Percentiles rank a stretch among this genome's conserved stretches.
Conservation (phyloP, 2,329 filamentous ascomycete genomes). For the Fusarium sp. region DNA sequence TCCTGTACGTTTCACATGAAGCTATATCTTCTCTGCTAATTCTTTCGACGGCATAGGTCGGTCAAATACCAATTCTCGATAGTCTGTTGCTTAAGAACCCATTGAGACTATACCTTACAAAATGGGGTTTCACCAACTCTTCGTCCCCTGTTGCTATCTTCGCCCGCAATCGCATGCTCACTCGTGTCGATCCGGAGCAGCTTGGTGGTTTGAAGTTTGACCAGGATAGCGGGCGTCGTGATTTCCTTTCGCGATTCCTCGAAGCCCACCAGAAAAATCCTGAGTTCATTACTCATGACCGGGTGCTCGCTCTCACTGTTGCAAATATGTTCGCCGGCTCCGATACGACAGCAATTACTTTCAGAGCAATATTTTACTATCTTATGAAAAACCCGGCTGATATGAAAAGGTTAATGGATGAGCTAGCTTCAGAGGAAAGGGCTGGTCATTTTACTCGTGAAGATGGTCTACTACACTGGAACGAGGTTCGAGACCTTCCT, state of each 20-base stretch:
- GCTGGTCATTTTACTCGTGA: conserved; percentile 64
- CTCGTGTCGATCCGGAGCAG: not conserved
- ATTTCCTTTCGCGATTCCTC: conserved; percentile 33
- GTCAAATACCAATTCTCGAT: conserved; percentile 15
- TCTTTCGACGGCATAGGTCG: not conserved
- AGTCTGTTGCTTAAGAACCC: conserved; percentile 18
- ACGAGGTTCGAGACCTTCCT: conserved; percentile 76
- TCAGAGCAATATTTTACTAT: conserved; percentile 35
- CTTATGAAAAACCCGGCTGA: conserved; percentile 16
- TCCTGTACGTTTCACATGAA: not conserved
- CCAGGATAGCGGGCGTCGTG: not conserved
- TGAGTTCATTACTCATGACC: conserved; percentile 20
- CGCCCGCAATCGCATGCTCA: not conserved
- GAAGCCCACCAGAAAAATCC: conserved; percentile 30
- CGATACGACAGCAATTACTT: conserved; percentile 35
- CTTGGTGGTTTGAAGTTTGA: conserved; percentile 1
- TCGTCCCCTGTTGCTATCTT: conserved; percentile 1
- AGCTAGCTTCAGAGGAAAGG: conserved; percentile 72
- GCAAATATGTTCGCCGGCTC: conserved; percentile 43
- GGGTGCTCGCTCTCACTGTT: conserved; percentile 25
- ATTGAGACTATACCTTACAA: not conserved
- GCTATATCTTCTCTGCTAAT: too few relatives aligned
- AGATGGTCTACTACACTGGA: conserved; percentile 74
- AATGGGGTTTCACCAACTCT: conserved; percentile 9
- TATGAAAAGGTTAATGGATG: conserved; percentile 68